Evolutionary conservation across 1,139 yeast genomes (phyloP), one percentile per base, ranked within the genome.

Genomic region (Debaryomyces subglobosus): DNA sequence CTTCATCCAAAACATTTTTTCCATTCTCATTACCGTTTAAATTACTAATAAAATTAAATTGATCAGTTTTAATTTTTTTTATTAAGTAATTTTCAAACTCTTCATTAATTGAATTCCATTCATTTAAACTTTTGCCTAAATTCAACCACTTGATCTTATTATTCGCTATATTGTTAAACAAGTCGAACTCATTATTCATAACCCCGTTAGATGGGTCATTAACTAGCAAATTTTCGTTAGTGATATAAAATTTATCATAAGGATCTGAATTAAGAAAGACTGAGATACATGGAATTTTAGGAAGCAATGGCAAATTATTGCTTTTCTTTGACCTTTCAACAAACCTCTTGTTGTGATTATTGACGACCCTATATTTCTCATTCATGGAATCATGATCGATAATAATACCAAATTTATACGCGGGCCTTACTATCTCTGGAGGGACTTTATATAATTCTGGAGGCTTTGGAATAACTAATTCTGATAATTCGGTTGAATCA

Each of bases 101-200:
- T 3, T 73, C 71, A 25, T 85, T 84, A 34, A 77, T 65, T 3
- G 55, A 47, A 48, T 78, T 77, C 85, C 90, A 84, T 59, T 87
- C 94, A 53, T 82, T 81, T 47, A 87, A 62, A n/a, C 88, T 74
- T 49, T 82, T 76, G 7, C 91, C 92, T 27, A 85, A 69, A 51
- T 79, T 68, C 8, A 62, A 49, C 61, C 59, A 56, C 20, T 52
- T 53, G 29, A 48, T 53, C 48, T 18, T 48, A 42, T 43, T 39
- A 13, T 30, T n/a, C 10, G 44, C 20, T 13, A 43, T 32, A 10
- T 40, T 38, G 6, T 29, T 29, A 23, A 51, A 49, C 20, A 53
- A 39, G 3, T n/a, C 25, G 10, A 18, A 1, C 4, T 16, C 16
- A 32, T 18, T 23, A n/a, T 15, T 16, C 23, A 5, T 9, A 13